phyloP scores from a whole-genome alignment of 805 yeast species.

The Spathaspora arborariae region DNA sequence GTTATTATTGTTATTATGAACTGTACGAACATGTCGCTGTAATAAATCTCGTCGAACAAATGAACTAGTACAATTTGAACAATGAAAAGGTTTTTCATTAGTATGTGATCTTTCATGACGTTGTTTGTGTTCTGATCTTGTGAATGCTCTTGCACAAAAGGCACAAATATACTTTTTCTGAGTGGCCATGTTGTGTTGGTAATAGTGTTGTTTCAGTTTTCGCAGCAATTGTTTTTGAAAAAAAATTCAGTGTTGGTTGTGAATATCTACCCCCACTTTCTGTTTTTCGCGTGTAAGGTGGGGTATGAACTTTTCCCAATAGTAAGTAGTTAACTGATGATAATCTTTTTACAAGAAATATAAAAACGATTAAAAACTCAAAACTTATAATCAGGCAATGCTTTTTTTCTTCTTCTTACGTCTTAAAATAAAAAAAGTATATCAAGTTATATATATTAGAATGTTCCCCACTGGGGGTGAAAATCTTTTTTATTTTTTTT shows the following conservation, averaged over 20 bases:
- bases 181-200: constrained; percentile 26
- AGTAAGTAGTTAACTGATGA: too few relatives aligned
- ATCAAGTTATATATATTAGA: not conserved
- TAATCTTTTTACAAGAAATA: too few relatives aligned
- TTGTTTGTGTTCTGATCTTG: constrained; percentile 74
- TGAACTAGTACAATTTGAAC: constrained; percentile 63
- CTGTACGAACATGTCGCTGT: constrained; percentile 76
- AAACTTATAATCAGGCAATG: too few relatives aligned
- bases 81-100: constrained; percentile 75
- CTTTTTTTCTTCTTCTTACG: not conserved
- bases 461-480: not conserved
- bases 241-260: not conserved
- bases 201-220: not conserved
- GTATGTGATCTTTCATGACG: constrained; percentile 80
- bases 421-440: not conserved
- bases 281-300: not conserved
- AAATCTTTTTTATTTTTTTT: not conserved
- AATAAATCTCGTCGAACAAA: constrained; percentile 76
- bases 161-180: constrained; percentile 72
- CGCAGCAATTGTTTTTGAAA: not conserved
- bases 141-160: constrained; percentile 74
- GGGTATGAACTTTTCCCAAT: too few relatives aligned
- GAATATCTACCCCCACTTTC: not conserved
- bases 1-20: constrained; percentile 44
- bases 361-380: too few relatives aligned